Conservation (phyloP, 768 basidiomycete genomes). For the Coprinopsis marcescibilis region DNA sequence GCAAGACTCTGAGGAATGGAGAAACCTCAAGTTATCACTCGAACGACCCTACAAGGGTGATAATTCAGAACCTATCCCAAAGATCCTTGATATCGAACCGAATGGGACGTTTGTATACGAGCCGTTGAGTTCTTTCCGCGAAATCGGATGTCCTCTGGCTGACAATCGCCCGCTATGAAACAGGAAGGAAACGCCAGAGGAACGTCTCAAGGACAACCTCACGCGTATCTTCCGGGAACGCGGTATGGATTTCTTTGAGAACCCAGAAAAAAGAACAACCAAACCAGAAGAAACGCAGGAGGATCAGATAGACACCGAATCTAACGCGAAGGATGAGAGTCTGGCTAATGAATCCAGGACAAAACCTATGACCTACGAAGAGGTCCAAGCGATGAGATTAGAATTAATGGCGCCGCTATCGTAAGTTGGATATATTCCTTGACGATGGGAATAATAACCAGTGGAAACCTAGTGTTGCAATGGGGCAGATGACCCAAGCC, state of each 20-base stretch:
- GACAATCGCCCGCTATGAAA: slow-evolving; percentile 14
- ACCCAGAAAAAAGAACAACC: slow-evolving; percentile 11
- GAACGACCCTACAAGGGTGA: slow-evolving; percentile 83
- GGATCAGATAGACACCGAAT: slow-evolving; percentile 13
- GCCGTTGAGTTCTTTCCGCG: slow-evolving; percentile 43
- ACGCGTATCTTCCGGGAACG: slow-evolving; percentile 68
- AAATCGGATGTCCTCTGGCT: slow-evolving; percentile 7
- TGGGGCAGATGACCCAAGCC: slow-evolving; percentile 77
- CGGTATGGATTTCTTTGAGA: slow-evolving; percentile 70
- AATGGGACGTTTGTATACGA: slow-evolving; percentile 69
- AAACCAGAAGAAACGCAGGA: slow-evolving; percentile 13
- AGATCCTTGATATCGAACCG: slow-evolving; percentile 60
- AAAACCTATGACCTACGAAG: slow-evolving; percentile 65
- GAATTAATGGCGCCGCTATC: slow-evolving; percentile 67
- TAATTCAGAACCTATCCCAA: slow-evolving; percentile 53
- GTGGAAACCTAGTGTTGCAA: slow-evolving; percentile 53
- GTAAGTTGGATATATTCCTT: slow-evolving; percentile 38
- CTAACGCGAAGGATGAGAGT: slow-evolving; percentile 22
- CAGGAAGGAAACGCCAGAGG: slow-evolving; percentile 52
- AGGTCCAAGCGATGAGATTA: slow-evolving; percentile 65
- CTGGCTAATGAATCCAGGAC: slow-evolving; percentile 23
- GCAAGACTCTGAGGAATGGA: slow-evolving; percentile 30
- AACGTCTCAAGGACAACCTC: slow-evolving; percentile 59
- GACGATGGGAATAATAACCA: slow-evolving; percentile 9
- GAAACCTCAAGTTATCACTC: slow-evolving; percentile 58